Base-by-base conservation (phyloP, 2,329 filamentous ascomycete species). In the Ophiosphaerella narmari region DNA sequence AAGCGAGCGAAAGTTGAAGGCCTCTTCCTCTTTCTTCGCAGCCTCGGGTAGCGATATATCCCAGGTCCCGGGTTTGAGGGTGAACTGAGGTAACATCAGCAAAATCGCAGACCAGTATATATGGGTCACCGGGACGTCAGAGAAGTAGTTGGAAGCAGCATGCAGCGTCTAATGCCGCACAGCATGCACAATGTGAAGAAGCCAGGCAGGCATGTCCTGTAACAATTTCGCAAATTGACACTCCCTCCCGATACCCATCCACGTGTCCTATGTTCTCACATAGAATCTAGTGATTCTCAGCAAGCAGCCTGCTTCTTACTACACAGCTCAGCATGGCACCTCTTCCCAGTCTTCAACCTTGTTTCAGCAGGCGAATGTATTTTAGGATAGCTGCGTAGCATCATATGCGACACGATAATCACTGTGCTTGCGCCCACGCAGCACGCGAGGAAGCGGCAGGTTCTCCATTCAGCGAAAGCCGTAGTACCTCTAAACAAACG, bases 41-140 rank as follows among this genome's bases (percentile, higher is more conserved):
- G 18, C 49, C 39, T n/a, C 47, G 23, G 50, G 53, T 59, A 53
- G 57, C 55, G 55, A 60, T 42, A 44, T 23, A 51, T 60, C 63
- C 67, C 70, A 51, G 46, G 49, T 55, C 56, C 68, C 67, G 58
- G 70, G 68, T 68, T 60, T 54, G 48, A 62, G 68, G 62, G 63
- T 62, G 53, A 61, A 52, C 46, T 59, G 52, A 59, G 45, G 57
- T 66, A 62, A 70, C 63, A 50, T 65, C 41, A 55, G 46, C 53
- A 58, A 52, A 57, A 45, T 59, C 52, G 48, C 43, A 55, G 55
- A 46, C 48, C 57, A 60, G 48, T 48, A 54, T 44, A 13, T 40
- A 47, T 23, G 37, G 50, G 48, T 47, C 48, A 45, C 45, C 38
- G 43, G 46, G 38, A 50, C 49, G 45, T 37, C 53, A 37, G 46